These are phyloP conservation scores for Syncephalastrum sp. DNA, from an alignment of 371 early-diverging fungal species.

Conservation along the genomic window DNA sequence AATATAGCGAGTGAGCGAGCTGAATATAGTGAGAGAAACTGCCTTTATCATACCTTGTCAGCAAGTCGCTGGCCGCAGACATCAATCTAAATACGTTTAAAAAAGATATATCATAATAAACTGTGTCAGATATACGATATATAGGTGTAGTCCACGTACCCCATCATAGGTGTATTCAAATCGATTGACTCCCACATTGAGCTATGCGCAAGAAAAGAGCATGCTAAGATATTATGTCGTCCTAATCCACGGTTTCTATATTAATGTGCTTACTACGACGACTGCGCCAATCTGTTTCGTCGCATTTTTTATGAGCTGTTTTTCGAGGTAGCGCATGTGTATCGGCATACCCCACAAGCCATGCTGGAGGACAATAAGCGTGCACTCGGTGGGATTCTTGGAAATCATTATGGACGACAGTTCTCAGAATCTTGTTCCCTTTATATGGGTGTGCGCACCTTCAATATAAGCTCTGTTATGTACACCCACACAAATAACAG, in stretches of 20 bases:
- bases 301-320: constrained; percentile 25
- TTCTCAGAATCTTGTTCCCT: no score
- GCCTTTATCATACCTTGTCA: constrained; percentile 29
- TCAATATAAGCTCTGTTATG: no score
- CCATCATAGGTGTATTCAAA: constrained; percentile 68
- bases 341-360: constrained; percentile 66
- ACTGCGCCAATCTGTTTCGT: constrained; percentile 30
- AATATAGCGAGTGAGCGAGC: background rate
- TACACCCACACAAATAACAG: no score
- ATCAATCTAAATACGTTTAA: constrained; percentile 35
- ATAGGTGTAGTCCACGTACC: constrained; percentile 1
- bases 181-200: constrained; percentile 55
- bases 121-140: no score
- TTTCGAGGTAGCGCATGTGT: constrained; percentile 54
- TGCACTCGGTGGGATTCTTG: background rate
- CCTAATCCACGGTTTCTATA: constrained; percentile 24
- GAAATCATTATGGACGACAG: no score
- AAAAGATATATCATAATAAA: no score
- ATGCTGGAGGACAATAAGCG: constrained; percentile 56
- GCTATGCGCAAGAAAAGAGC: constrained; percentile 21
- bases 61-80: constrained; percentile 60
- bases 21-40: background rate
- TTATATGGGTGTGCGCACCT: no score
- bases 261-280: constrained; percentile 21
- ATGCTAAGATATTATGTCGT: no score